Base-by-base conservation (phyloP, 2,329 filamentous ascomycete genomes). In the Xylariales sp. region DNA sequence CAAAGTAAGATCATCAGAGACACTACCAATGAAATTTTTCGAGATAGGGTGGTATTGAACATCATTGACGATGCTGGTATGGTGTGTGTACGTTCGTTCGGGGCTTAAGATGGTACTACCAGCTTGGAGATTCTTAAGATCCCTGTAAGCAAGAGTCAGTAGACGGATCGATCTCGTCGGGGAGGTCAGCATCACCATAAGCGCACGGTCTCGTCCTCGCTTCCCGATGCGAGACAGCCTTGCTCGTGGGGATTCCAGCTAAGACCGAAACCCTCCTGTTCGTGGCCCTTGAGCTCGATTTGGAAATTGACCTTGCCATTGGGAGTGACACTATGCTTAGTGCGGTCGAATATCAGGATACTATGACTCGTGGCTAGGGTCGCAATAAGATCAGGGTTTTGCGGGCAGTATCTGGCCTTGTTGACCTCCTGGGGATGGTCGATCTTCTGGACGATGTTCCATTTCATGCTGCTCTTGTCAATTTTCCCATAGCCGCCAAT, bases 341-440 rank as follows among this genome's bases (percentile, higher is more conserved):
- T 95, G 51, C 91, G 84, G 68, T 98, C 93, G 68, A 94, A 98
- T 52, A 98, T 82, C 61, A 97, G 81, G 31, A 96, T 86, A 51
- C 82, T 84, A 48, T 88, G 86, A 61, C 96, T 87, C 6, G 88
- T 80, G 50, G 88, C 89, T 66, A 96, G 83, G 0, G 93, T 96
- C 3, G 93, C 93, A 55, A 98, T 94, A 44, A 98, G 82, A 57
- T 98, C 89, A 4, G 91, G 89, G 58, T 98, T 98, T 62, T 97
- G 91, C 10, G 93, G 93, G 65, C 96, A 90, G 61, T 97, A 97
- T 52, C 93, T 84, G 12, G 93, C 94, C 71, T 97, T 98, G 75
- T 98, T 98, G 60, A 98, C 89, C 64, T 98, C 93, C 49, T 88
- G 87, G 12, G 90, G 89, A 61, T 98, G 93, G 61, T 95, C 86